Evolutionary conservation across 140 eudicot genomes (phyloP).

Genomic region (Anethum foeniculum): DNA sequence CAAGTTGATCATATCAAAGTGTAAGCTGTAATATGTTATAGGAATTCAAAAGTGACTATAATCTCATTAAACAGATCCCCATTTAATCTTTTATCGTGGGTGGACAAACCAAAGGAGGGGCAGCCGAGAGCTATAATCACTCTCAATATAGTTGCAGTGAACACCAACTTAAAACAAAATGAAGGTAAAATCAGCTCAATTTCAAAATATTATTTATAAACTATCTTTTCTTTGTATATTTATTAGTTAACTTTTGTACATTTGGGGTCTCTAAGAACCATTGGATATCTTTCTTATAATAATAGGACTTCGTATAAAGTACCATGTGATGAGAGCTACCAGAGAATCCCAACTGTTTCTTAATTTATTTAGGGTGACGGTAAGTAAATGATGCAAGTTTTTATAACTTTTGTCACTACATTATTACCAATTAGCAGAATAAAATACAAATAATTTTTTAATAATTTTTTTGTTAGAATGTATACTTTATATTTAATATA

Average conservation of each 20-base stretch:
- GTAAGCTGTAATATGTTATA: background rate
- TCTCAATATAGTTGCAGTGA: conserved; percentile 78
- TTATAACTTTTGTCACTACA: too few species aligned
- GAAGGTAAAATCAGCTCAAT: conserved; percentile 46
- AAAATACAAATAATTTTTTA: too few species aligned
- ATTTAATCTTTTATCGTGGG: too few species aligned
- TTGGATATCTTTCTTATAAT: background rate
- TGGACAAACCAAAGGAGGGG: too few species aligned
- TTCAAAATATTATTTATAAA: background rate
- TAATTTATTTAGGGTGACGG: too few species aligned
- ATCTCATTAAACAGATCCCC: too few species aligned
- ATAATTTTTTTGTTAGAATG: background rate
- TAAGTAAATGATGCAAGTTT: too few species aligned
- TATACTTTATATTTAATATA: background rate
- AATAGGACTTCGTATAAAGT: conserved; percentile 70
- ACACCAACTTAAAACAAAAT: conserved; percentile 80
- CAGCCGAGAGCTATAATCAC: conserved; percentile 48
- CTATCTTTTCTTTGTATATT: background rate
- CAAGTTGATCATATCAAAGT: background rate
- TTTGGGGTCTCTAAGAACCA: background rate
- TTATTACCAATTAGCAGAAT: too few species aligned
- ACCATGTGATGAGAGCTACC: conserved; percentile 75
- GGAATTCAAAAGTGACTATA: too few species aligned
- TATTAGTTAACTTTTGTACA: too few species aligned
- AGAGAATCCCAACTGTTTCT: too few species aligned